Conservation (phyloP, 2,329 filamentous ascomycete species). For the Coniochaeta sp. region DNA sequence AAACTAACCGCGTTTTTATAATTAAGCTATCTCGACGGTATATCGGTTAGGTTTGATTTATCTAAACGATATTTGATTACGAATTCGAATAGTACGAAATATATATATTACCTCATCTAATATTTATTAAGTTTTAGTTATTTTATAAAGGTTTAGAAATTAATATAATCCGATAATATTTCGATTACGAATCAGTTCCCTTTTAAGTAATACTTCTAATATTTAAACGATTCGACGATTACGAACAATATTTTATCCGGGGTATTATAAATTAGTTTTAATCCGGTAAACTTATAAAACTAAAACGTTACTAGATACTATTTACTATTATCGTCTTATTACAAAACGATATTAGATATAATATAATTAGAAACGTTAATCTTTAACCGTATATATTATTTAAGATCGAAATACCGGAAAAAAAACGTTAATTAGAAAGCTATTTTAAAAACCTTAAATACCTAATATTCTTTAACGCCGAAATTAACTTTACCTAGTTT, state of each 20-base stretch:
- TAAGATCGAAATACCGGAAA: not conserved
- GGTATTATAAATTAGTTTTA: not conserved
- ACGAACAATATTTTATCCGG: not conserved
- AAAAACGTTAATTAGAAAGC: not conserved
- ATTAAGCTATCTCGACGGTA: not conserved
- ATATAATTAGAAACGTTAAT: not conserved
- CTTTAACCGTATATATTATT: not conserved
- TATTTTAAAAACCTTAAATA: not conserved
- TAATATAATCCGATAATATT: not conserved
- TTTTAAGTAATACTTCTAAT: not conserved
- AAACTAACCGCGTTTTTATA: not conserved
- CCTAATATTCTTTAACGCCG: not conserved
- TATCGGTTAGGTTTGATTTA: not conserved
- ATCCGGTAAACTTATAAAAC: not conserved
- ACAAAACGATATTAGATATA: not conserved
- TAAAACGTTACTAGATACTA: not conserved
- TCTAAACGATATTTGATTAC: not conserved
- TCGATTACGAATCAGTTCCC: not conserved
- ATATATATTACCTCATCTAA: not conserved
- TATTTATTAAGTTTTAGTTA: not conserved
- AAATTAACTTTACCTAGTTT: not conserved
- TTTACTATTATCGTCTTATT: not conserved
- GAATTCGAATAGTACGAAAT: not conserved
- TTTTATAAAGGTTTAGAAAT: not conserved
- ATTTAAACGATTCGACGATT: not conserved